A percentile compares a stretch with the other conserved stretches of the same genome.
phyloP scores from a whole-genome alignment of 352 stramenopile genomes.

The Globisporangium barbulae region DNA sequence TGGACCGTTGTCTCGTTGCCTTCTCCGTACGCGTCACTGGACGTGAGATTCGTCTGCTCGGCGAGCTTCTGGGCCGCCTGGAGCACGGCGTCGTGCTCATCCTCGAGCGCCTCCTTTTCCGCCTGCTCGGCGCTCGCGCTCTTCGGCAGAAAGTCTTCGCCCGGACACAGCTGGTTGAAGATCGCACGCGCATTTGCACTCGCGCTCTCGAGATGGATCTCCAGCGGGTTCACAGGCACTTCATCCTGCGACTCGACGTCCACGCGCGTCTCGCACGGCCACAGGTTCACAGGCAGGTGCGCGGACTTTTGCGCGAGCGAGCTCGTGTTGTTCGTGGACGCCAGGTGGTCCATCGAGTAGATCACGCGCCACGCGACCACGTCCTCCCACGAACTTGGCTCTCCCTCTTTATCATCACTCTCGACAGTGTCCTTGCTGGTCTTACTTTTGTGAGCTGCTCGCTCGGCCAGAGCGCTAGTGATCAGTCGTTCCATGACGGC shows the following conservation, averaged over 20 bases:
- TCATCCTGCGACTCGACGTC: not conserved
- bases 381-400: slow-evolving; percentile 20
- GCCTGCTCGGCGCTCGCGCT: slow-evolving; percentile 53
- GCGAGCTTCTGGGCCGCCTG: slow-evolving; percentile 52
- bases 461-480: slow-evolving; percentile 21
- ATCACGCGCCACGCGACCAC: slow-evolving; percentile 49
- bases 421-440: not conserved
- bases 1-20: not conserved
- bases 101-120: slow-evolving; percentile 48
- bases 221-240: slow-evolving; percentile 29
- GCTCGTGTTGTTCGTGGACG: slow-evolving; percentile 16
- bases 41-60: slow-evolving; percentile 9
- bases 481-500: slow-evolving; percentile 32
- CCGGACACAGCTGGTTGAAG: slow-evolving; percentile 58
- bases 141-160: slow-evolving; percentile 59
- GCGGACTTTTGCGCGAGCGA: slow-evolving; percentile 14
- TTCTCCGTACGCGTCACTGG: too few species aligned
- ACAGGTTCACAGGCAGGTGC: slow-evolving; percentile 41
- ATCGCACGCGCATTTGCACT: slow-evolving; percentile 58
- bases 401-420: not conserved
- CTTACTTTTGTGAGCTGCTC: not conserved
- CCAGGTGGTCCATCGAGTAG: slow-evolving; percentile 60
- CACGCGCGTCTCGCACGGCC: slow-evolving; percentile 44
- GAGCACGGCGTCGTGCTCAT: slow-evolving; percentile 59
- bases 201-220: slow-evolving; percentile 61